These are phyloP conservation scores for Apiospora phragmitis DNA, from an alignment of 2,329 filamentous ascomycete genomes.

Conservation along the genomic window DNA sequence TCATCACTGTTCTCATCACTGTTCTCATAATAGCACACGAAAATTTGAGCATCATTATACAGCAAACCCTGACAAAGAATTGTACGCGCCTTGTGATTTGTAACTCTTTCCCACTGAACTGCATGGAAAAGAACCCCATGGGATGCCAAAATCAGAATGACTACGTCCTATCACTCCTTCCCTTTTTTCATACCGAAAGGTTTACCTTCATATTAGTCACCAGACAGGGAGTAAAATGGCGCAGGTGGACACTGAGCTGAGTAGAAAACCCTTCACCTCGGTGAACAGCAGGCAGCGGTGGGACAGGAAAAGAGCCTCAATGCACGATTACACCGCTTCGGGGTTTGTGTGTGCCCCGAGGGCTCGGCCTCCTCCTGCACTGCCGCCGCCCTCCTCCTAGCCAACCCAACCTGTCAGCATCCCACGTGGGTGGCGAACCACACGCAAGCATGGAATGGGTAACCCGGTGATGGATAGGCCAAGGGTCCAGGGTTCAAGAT, in stretches of 20 bases:
- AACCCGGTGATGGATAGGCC: neutral
- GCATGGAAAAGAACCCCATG: neutral
- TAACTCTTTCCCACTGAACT: too few relatives aligned
- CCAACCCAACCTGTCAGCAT: neutral
- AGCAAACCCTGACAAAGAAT: neutral
- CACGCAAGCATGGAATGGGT: neutral
- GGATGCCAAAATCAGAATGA: neutral
- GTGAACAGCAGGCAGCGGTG: neutral
- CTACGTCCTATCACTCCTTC: neutral
- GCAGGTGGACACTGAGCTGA: neutral
- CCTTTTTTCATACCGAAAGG: neutral
- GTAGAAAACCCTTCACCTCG: neutral
- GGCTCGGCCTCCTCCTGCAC: neutral
- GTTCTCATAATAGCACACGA: slow-evolving; percentile 2
- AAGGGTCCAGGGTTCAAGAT: neutral
- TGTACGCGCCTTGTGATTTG: neutral
- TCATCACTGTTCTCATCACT: neutral
- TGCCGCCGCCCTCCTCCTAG: neutral
- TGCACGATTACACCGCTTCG: neutral
- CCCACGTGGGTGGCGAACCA: neutral
- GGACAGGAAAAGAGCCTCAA: slow-evolving; percentile 1
- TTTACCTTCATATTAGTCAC: neutral
- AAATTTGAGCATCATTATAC: neutral
- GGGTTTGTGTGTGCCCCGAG: neutral
- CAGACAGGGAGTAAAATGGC: neutral